phyloP scores from a whole-genome alignment of 192 early-diverging fungal genomes.

The Mortierella hygrophila region DNA sequence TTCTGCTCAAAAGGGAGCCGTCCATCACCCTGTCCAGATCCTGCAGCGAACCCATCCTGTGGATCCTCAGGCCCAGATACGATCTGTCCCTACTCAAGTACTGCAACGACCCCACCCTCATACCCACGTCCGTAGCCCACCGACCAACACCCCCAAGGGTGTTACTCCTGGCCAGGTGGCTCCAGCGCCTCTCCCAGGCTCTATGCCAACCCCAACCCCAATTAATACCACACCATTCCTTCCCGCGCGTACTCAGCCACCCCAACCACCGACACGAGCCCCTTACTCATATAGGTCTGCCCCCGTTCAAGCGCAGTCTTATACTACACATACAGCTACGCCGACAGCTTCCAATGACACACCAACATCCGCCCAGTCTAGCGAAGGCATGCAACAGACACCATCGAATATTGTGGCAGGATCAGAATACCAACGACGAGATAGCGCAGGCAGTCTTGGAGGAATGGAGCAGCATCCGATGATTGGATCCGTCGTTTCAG shows the following conservation, averaged over 20 bases:
- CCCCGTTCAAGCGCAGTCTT: neutral
- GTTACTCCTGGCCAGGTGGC: neutral
- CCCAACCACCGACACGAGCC: constrained; percentile 27
- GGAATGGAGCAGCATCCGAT: neutral
- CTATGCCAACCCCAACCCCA: neutral
- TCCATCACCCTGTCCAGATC: constrained; percentile 28
- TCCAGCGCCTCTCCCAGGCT: neutral
- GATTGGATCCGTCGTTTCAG: neutral
- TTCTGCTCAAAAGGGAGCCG: neutral
- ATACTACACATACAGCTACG: too few relatives aligned
- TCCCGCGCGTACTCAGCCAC: constrained; percentile 10
- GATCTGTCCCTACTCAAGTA: constrained; percentile 41
- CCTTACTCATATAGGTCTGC: constrained; percentile 32
- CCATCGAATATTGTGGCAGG: neutral
- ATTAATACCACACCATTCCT: constrained; percentile 11
- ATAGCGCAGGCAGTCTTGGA: neutral
- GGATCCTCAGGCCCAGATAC: constrained; percentile 26
- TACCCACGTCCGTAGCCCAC: neutral
- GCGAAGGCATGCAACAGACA: neutral
- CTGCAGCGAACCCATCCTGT: constrained; percentile 24
- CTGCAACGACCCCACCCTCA: constrained; percentile 29
- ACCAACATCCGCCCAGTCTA: neutral
- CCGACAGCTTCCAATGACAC: neutral
- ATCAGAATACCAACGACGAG: neutral
- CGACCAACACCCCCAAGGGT: neutral